These are phyloP conservation scores for Aspergillus tanneri DNA, from an alignment of 2,329 filamentous ascomycete species.

Conservation along the genomic window DNA sequence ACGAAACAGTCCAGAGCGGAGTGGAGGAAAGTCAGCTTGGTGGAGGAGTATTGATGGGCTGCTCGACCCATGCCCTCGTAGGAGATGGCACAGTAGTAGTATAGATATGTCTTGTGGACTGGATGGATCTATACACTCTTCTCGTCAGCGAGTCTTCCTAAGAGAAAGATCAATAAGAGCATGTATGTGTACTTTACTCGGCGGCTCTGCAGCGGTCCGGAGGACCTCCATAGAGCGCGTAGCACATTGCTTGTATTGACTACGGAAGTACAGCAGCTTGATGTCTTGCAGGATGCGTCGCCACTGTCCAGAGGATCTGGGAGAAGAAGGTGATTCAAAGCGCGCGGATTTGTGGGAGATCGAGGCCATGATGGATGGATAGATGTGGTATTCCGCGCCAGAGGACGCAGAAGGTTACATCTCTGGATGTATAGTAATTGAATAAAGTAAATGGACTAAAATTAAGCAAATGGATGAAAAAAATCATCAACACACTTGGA, in stretches of 20 bases:
- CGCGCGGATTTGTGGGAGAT: constrained; percentile 22
- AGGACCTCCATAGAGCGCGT: constrained; percentile 34
- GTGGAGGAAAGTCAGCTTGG: constrained; percentile 44
- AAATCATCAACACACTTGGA: not conserved
- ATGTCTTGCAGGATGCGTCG: constrained; percentile 31
- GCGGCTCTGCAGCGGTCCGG: constrained; percentile 24
- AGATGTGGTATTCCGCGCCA: not conserved
- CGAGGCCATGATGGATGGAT: constrained; percentile 8
- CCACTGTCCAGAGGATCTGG: constrained; percentile 33
- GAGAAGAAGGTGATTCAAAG: constrained; percentile 17
- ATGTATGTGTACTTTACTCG: constrained; percentile 18
- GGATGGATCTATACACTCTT: constrained; percentile 29
- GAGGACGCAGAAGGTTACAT: not conserved
- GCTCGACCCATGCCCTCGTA: constrained; percentile 49
- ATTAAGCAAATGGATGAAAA: no score
- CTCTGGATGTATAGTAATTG: not conserved
- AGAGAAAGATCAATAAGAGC: not conserved
- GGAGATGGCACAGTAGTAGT: constrained; percentile 49
- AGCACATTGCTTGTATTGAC: constrained; percentile 44
- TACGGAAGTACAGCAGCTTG: constrained; percentile 38
- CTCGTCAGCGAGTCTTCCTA: not conserved
- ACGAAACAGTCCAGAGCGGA: constrained; percentile 43
- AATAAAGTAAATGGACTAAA: not conserved
- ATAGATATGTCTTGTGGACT: constrained; percentile 41
- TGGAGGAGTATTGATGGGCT: constrained; percentile 48